Percentiles rank a stretch among this genome's conserved stretches.
Evolutionary conservation across 2,329 filamentous ascomycete species (phyloP).

Genomic region (Paecilomyces dactylethromorphus): DNA sequence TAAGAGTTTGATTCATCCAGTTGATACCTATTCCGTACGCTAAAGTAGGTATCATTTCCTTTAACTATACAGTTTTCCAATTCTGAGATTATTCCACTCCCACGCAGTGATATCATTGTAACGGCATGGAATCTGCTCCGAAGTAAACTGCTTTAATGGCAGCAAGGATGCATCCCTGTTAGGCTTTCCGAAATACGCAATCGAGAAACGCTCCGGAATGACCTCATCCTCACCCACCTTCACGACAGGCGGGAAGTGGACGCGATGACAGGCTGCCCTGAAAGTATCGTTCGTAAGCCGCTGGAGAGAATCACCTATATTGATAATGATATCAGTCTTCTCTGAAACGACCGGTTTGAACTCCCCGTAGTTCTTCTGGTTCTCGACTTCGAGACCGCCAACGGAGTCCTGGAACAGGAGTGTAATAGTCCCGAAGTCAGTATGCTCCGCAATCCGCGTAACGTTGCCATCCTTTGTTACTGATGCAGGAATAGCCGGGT

Average conservation of each 20-base stretch:
- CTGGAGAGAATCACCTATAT: conserved; percentile 49
- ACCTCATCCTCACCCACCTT: neutral
- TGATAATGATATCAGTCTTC: conserved; percentile 45
- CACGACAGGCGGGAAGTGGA: conserved; percentile 23
- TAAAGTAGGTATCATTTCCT: neutral
- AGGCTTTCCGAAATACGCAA: conserved; percentile 53
- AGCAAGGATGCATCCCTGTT: conserved; percentile 41
- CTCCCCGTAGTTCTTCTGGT: neutral
- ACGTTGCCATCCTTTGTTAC: conserved; percentile 56
- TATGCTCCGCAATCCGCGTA: conserved; percentile 42
- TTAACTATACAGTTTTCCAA: neutral
- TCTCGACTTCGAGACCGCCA: conserved; percentile 48
- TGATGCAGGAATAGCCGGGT: conserved; percentile 56
- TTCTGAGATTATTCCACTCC: neutral
- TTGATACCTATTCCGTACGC: neutral
- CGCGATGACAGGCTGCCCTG: conserved; percentile 47
- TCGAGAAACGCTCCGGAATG: conserved; percentile 42
- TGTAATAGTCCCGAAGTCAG: conserved; percentile 47
- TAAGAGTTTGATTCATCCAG: neutral
- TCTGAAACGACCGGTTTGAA: conserved; percentile 16
- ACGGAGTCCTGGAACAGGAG: conserved; percentile 45
- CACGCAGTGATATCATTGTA: neutral
- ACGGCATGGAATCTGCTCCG: neutral
- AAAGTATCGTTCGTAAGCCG: conserved; percentile 46
- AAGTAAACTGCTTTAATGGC: neutral